Evolutionary conservation across 805 yeast genomes (phyloP).

Genomic region (Diddensiella caesifluorescens): DNA sequence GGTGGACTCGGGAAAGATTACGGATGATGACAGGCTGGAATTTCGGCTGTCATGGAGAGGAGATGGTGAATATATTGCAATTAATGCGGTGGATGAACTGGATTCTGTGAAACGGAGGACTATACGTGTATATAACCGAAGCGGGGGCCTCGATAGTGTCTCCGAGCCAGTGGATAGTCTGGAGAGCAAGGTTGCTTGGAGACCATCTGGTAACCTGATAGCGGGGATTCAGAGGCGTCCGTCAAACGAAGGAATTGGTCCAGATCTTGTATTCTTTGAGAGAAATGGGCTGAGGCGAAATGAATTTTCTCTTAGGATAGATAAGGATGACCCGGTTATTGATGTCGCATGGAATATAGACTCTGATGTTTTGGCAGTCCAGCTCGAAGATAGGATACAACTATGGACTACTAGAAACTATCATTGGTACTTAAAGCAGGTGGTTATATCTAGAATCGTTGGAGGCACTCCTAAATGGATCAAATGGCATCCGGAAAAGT

Average conservation of each 20-base stretch:
- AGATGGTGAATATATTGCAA: conserved; percentile 78
- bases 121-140: conserved; percentile 72
- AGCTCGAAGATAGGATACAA: conserved; percentile 57
- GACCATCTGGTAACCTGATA: conserved; percentile 83
- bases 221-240: conserved; percentile 66
- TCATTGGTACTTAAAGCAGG: conserved; percentile 93
- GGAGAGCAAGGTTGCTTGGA: conserved; percentile 75
- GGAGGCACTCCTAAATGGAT: conserved; percentile 37
- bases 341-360: conserved; percentile 73
- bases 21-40: conserved; percentile 45
- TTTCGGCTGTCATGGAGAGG: conserved; percentile 85
- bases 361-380: conserved; percentile 72
- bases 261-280: conserved; percentile 64
- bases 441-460: conserved; percentile 38
- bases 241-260: conserved; percentile 34
- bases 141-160: conserved; percentile 70
- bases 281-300: conserved; percentile 90
- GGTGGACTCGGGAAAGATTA: conserved; percentile 61
- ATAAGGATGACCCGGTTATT: conserved; percentile 36
- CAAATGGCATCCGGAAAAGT: conserved; percentile 89
- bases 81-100: conserved; percentile 47
- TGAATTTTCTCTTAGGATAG: conserved; percentile 63
- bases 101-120: conserved; percentile 51
- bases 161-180: conserved; percentile 85
- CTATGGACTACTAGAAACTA: conserved; percentile 90